Percentiles rank a stretch among this genome's conserved stretches.
Conservation (phyloP, 108 stramenopile species). For the Bacterosira constricta region DNA sequence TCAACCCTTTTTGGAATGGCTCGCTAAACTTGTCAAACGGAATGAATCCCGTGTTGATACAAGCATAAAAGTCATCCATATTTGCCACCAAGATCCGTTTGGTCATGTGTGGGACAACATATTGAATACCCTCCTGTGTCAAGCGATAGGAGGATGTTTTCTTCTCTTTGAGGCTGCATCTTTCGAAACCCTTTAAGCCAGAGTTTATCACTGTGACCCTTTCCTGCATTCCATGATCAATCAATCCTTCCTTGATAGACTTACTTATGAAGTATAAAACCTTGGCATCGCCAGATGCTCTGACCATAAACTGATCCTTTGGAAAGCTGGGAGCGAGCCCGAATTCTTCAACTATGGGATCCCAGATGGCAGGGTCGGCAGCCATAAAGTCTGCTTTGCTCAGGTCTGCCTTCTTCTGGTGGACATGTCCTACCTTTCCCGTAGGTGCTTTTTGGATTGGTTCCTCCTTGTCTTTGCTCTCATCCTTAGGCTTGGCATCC, state of each 20-base stretch:
- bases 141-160: conserved; percentile 60
- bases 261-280: conserved; percentile 78
- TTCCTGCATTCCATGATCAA: conserved; percentile 75
- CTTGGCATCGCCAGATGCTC: conserved; percentile 74
- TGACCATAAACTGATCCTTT: conserved; percentile 71
- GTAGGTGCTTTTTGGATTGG: conserved; percentile 19
- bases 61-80: conserved; percentile 70
- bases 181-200: conserved; percentile 78
- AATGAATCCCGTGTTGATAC: conserved; percentile 54
- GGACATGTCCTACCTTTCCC: conserved; percentile 32
- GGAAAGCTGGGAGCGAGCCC: conserved; percentile 70
- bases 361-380: conserved; percentile 57
- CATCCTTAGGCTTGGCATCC: neutral
- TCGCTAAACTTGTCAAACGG: conserved; percentile 57
- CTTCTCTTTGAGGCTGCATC: conserved; percentile 65
- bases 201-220: conserved; percentile 76
- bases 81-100: conserved; percentile 67
- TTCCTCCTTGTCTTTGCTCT: conserved; percentile 17
- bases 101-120: conserved; percentile 79
- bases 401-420: conserved; percentile 51
- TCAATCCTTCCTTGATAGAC: conserved; percentile 63
- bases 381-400: conserved; percentile 77
- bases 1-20: conserved; percentile 45
- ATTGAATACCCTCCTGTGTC: conserved; percentile 83
- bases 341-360: conserved; percentile 69